Conservation (phyloP, 2,329 filamentous ascomycete species). For the Dactylonectria macrodidyma region DNA sequence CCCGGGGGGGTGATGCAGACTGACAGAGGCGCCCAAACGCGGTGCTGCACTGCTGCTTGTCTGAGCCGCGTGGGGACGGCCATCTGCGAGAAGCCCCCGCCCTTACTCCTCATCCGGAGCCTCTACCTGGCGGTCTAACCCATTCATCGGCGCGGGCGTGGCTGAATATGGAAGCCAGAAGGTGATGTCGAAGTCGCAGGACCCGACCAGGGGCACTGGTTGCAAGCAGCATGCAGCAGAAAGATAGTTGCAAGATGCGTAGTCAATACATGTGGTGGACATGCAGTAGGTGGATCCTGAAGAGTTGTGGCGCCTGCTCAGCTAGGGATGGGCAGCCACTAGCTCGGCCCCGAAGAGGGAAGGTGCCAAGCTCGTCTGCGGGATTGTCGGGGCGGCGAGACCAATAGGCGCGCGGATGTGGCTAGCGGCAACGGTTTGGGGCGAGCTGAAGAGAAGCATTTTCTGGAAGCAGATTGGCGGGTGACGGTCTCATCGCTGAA, state of each 20-base stretch:
- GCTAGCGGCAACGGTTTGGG: slow-evolving; percentile 41
- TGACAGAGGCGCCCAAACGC: slow-evolving; percentile 29
- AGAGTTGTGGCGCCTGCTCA: slow-evolving; percentile 40
- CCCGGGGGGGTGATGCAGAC: neutral
- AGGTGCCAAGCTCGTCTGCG: slow-evolving; percentile 36
- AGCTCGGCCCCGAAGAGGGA: slow-evolving; percentile 43
- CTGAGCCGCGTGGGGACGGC: slow-evolving; percentile 38
- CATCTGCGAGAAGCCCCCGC: slow-evolving; percentile 31
- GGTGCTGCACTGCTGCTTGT: slow-evolving; percentile 26
- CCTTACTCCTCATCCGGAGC: slow-evolving; percentile 1
- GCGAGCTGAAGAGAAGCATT: slow-evolving; percentile 44
- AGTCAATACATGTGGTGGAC: slow-evolving; percentile 35
- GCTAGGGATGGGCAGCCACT: slow-evolving; percentile 46
- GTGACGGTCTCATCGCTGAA: slow-evolving; percentile 29
- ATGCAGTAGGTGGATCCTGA: slow-evolving; percentile 20
- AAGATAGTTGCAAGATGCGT: slow-evolving; percentile 26
- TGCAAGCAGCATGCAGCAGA: slow-evolving; percentile 28
- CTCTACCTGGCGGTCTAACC: slow-evolving; percentile 22
- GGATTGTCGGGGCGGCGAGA: slow-evolving; percentile 39
- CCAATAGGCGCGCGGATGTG: slow-evolving; percentile 49
- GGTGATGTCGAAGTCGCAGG: slow-evolving; percentile 28
- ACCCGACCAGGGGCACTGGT: slow-evolving; percentile 18
- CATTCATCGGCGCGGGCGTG: slow-evolving; percentile 2
- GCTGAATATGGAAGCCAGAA: slow-evolving; percentile 21
- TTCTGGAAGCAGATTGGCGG: slow-evolving; percentile 32